These are phyloP conservation scores for Saxophila tyrrhenica DNA, from an alignment of 495 filamentous ascomycete species.

Conservation along the genomic window DNA sequence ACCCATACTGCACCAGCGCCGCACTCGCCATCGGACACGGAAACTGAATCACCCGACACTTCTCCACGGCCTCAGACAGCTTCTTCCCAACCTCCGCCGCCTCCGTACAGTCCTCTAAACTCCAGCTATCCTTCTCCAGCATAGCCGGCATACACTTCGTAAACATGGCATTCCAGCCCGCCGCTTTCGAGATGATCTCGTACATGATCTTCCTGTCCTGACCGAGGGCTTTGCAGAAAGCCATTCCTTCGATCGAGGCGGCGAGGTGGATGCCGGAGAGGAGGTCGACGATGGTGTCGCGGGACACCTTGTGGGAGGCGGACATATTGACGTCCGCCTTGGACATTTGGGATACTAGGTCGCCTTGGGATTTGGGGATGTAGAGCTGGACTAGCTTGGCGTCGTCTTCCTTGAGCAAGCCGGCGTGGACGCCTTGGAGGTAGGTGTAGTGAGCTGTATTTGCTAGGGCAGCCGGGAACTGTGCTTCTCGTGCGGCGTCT, in stretches of 20 bases:
- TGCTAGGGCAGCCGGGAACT: conserved; percentile 59
- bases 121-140: conserved; percentile 18
- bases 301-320: conserved; percentile 9
- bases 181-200: conserved; percentile 21
- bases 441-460: conserved; percentile 63
- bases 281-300: conserved; percentile 17
- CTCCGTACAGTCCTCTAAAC: conserved; percentile 10
- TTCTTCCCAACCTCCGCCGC: conserved; percentile 8
- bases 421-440: conserved; percentile 19
- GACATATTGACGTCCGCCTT: conserved; percentile 12
- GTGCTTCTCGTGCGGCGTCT: conserved; percentile 45
- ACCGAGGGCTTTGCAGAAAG: conserved; percentile 17
- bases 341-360: conserved; percentile 9
- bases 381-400: conserved; percentile 20
- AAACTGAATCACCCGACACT: conserved; percentile 9
- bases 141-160: conserved; percentile 16
- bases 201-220: conserved; percentile 16
- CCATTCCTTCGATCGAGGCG: conserved; percentile 19
- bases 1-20: conserved; percentile 17
- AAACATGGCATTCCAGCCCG: conserved; percentile 19
- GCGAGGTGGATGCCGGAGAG: conserved; percentile 20
- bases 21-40: conserved; percentile 19
- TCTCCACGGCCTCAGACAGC: conserved; percentile 16
- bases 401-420: conserved; percentile 18
- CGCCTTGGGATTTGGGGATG: conserved; percentile 13